Percentiles rank a stretch among this genome's conserved stretches.
phyloP scores from a whole-genome alignment of 805 yeast genomes.

The Saturnispora kantuleensis region DNA sequence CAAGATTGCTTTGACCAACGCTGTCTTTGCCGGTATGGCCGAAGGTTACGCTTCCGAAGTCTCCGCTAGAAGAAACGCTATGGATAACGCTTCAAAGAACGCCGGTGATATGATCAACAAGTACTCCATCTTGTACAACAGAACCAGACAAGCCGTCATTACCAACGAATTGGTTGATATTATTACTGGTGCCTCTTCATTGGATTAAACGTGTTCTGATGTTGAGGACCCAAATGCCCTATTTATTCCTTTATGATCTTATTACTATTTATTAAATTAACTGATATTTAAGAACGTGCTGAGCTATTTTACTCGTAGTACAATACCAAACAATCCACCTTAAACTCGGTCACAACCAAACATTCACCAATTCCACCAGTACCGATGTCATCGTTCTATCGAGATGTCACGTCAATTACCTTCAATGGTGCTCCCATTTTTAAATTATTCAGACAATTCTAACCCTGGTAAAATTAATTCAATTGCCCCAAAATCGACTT shows the following conservation, averaged over 20 bases:
- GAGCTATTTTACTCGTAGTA: too few species aligned
- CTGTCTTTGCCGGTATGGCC: conserved; percentile 83
- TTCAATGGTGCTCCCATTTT: too few species aligned
- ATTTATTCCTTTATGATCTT: conserved; percentile 9
- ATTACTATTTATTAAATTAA: conserved; percentile 6
- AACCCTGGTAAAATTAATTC: too few species aligned
- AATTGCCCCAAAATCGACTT: too few species aligned
- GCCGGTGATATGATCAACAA: conserved; percentile 98
- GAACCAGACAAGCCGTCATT: conserved; percentile 98
- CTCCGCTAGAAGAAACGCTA: conserved; percentile 98
- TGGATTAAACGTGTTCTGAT: conserved; percentile 46
- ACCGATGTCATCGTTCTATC: too few species aligned
- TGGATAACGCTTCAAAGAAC: conserved; percentile 99
- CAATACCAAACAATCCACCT: too few species aligned
- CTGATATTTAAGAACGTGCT: neutral
- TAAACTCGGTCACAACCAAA: too few species aligned
- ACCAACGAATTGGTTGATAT: conserved; percentile 99
- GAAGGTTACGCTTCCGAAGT: conserved; percentile 98
- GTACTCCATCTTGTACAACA: conserved; percentile 96
- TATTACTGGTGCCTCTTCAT: conserved; percentile 98
- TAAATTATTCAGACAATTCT: too few species aligned
- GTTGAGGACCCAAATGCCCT: neutral
- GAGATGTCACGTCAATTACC: too few species aligned
- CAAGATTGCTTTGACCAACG: conserved; percentile 85
- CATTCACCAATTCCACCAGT: too few species aligned